Conservation (phyloP, 176 grass and related monocot genomes). For the Melocanna baccifera region DNA sequence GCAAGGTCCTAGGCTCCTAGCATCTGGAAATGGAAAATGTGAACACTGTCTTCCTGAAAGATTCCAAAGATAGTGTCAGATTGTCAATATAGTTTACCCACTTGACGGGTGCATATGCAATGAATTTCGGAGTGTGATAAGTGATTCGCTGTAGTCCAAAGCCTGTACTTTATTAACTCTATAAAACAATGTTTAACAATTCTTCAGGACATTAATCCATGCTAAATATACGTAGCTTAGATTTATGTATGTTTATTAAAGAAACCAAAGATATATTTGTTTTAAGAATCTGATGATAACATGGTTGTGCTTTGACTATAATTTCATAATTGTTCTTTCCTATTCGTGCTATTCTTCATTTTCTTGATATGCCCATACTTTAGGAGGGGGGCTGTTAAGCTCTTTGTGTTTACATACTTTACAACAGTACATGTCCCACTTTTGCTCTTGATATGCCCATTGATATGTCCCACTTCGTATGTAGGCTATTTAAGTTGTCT, state of each 20-base stretch:
- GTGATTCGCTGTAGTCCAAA: neutral
- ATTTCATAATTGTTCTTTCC: neutral
- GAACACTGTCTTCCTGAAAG: neutral
- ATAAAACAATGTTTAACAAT: neutral
- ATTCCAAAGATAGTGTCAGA: neutral
- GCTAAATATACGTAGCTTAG: neutral
- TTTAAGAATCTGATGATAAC: neutral
- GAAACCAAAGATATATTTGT: neutral
- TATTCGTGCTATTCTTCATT: neutral
- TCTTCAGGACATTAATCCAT: neutral
- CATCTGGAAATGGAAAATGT: neutral
- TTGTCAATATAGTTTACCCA: neutral
- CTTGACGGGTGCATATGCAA: neutral
- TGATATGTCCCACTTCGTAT: conserved; percentile 34
- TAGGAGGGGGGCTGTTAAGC: conserved; percentile 31
- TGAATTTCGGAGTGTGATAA: neutral
- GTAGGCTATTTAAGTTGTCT: conserved; percentile 34
- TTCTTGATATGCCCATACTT: conserved; percentile 4
- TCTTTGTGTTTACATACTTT: conserved; percentile 36
- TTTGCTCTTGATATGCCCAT: conserved; percentile 33
- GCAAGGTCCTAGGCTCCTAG: neutral
- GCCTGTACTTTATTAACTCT: neutral
- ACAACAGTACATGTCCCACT: conserved; percentile 36
- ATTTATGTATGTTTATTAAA: neutral
- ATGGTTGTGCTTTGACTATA: neutral